A percentile compares a stretch with the other conserved stretches of the same genome.
Evolutionary conservation across 106 monocot species (phyloP).

Genomic region (Apostasia shenzhenica): DNA sequence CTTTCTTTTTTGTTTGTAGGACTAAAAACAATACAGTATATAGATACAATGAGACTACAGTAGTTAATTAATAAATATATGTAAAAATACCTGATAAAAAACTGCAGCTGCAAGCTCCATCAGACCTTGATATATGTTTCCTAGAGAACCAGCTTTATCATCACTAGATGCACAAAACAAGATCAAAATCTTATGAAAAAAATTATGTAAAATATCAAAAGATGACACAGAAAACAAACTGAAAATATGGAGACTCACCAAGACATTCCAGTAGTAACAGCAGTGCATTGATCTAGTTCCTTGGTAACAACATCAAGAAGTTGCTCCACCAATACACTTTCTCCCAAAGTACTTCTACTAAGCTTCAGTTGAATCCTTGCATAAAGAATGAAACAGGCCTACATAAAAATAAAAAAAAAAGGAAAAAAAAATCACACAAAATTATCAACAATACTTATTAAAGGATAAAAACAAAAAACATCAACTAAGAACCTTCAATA

Average conservation of each 20-base stretch:
- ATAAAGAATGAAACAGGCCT: constrained; percentile 65
- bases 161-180: constrained; percentile 34
- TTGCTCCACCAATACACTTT: constrained; percentile 35
- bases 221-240: background rate
- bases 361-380: constrained; percentile 57
- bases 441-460: constrained; percentile 1
- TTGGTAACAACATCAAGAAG: constrained; percentile 67
- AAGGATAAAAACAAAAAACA: constrained; percentile 4
- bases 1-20: constrained; percentile 31
- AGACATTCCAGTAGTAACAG: constrained; percentile 21
- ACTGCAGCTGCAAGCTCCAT: constrained; percentile 75
- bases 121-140: constrained; percentile 31
- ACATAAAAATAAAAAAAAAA: constrained; percentile 14
- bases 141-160: constrained; percentile 43
- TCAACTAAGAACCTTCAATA: constrained; percentile 47
- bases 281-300: constrained; percentile 57
- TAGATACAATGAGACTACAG: background rate
- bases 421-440: background rate
- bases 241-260: constrained; percentile 19
- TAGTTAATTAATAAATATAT: background rate
- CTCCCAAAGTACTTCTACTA: constrained; percentile 33
- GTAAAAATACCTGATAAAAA: constrained; percentile 59
- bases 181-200: constrained; percentile 4
- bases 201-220: background rate
- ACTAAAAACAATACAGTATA: constrained; percentile 26